A percentile compares a stretch with the other conserved stretches of the same genome.
Conservation (phyloP, 176 grass and related monocot genomes). For the Carex myosuroides region DNA sequence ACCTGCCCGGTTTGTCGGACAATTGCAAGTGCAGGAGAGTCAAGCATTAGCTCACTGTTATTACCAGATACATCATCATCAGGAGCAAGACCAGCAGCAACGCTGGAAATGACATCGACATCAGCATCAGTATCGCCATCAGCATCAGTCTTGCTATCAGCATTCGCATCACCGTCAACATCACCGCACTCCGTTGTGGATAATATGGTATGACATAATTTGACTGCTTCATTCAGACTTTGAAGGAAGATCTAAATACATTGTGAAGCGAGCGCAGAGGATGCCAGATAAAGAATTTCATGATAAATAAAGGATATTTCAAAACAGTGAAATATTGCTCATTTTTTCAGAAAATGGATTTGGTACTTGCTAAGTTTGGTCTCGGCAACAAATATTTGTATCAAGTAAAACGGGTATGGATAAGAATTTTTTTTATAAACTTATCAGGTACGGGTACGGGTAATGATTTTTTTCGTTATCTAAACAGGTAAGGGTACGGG, state of each 20-base stretch:
- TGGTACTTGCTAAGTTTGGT: not conserved
- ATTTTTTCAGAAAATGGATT: not conserved
- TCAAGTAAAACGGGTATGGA: too few species aligned
- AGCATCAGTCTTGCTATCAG: not conserved
- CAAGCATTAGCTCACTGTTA: not conserved
- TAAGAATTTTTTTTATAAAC: too few species aligned
- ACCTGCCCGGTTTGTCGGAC: constrained; percentile 37
- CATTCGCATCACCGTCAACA: not conserved
- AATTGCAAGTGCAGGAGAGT: not conserved
- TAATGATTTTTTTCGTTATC: too few species aligned
- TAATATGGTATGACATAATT: constrained; percentile 3
- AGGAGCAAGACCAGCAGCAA: not conserved
- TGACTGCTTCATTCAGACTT: not conserved
- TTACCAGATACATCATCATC: not conserved
- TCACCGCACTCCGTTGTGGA: not conserved
- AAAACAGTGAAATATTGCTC: too few species aligned
- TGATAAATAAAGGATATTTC: too few species aligned
- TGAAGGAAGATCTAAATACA: not conserved
- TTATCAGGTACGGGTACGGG: too few species aligned
- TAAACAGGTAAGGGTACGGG: too few species aligned
- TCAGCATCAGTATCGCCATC: not conserved
- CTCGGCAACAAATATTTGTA: not conserved
- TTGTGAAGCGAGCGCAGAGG: not conserved
- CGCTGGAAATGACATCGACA: not conserved
- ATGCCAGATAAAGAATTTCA: not conserved